Conservation (phyloP, 73 alveolate species). For the Urostyla sp. region DNA sequence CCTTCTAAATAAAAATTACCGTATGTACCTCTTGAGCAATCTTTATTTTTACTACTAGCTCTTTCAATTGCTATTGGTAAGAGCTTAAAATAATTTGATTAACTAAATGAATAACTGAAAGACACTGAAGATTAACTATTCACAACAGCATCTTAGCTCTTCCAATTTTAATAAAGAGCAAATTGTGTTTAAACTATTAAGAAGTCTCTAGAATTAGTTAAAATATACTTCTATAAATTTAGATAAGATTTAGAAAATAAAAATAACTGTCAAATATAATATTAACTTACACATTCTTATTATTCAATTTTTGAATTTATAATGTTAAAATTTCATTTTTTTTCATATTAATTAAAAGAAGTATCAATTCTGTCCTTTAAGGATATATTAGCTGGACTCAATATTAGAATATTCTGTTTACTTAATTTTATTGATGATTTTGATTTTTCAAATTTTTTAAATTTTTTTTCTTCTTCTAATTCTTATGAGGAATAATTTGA, state of each 20-base stretch:
- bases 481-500: too few relatives aligned
- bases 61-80: conserved; percentile 24
- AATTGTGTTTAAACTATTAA: conserved; percentile 33
- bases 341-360: too few relatives aligned
- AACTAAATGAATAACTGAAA: background rate
- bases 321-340: too few relatives aligned
- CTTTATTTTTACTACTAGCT: too few relatives aligned
- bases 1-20: background rate
- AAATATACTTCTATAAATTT: background rate
- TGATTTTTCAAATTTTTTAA: too few relatives aligned
- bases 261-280: background rate
- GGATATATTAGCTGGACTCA: too few relatives aligned
- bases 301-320: background rate
- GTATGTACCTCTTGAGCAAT: background rate
- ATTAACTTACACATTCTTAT: background rate
- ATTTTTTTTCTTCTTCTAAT: too few relatives aligned
- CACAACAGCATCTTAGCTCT: background rate
- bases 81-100: background rate
- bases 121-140: background rate
- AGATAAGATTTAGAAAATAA: background rate
- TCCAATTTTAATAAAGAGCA: conserved; percentile 7
- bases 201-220: background rate
- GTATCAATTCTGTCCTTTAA: too few relatives aligned
- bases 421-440: too few relatives aligned
- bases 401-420: too few relatives aligned